Percentiles rank a stretch among this genome's conserved stretches.
Conservation (phyloP, 2,329 filamentous ascomycete genomes). For the Penicillium digitatum region DNA sequence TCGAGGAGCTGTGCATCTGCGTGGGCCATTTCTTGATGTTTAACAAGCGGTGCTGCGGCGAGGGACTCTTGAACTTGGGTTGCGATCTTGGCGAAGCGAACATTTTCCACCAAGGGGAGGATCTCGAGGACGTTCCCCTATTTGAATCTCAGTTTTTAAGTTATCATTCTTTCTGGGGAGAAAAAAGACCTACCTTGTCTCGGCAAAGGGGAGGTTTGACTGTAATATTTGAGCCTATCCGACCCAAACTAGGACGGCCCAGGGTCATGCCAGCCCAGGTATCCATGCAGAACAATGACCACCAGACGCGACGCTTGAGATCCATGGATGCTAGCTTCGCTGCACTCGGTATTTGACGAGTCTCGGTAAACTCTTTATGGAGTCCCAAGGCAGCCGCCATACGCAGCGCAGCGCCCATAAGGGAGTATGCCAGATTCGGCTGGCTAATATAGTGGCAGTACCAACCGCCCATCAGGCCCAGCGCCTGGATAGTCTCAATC, state of each 20-base stretch:
- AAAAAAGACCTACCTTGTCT: slow-evolving; percentile 28
- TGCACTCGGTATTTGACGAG: slow-evolving; percentile 42
- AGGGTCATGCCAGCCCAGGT: slow-evolving; percentile 70
- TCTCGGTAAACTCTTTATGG: slow-evolving; percentile 59
- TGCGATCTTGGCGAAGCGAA: slow-evolving; percentile 74
- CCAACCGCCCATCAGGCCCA: slow-evolving; percentile 68
- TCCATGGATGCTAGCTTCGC: slow-evolving; percentile 54
- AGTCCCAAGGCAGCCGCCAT: slow-evolving; percentile 72
- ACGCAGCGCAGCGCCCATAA: slow-evolving; percentile 66
- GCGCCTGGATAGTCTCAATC: slow-evolving; percentile 68
- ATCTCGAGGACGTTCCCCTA: slow-evolving; percentile 60
- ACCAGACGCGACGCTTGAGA: slow-evolving; percentile 66
- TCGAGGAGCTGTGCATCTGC: slow-evolving; percentile 65
- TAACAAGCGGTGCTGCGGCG: slow-evolving; percentile 64
- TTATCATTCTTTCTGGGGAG: slow-evolving; percentile 30
- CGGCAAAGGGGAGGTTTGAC: slow-evolving; percentile 58
- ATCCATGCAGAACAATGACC: slow-evolving; percentile 69
- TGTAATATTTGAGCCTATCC: slow-evolving; percentile 65
- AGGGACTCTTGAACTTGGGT: slow-evolving; percentile 73
- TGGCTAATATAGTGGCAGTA: slow-evolving; percentile 76
- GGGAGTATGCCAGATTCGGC: slow-evolving; percentile 70
- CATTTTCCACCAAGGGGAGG: slow-evolving; percentile 69
- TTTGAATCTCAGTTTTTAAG: slow-evolving; percentile 15
- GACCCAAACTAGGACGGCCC: slow-evolving; percentile 65
- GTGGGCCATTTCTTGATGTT: slow-evolving; percentile 61